Conservation (phyloP, 495 filamentous ascomycete genomes). For the Glutinoglossum americanum region DNA sequence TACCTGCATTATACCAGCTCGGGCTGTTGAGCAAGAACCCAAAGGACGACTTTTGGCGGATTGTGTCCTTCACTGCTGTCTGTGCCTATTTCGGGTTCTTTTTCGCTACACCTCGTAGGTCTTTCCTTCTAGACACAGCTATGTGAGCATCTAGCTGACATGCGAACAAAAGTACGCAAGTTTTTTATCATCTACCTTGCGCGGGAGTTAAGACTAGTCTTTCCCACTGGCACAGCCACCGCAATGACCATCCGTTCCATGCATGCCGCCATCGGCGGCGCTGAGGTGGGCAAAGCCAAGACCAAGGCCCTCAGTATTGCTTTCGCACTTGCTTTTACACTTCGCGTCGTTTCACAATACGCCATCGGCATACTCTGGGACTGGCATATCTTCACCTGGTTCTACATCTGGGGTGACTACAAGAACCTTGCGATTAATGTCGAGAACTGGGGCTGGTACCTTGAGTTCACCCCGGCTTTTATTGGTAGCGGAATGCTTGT, state of each 20-base stretch:
- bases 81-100: constrained; percentile 47
- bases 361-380: constrained; percentile 42
- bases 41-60: constrained; percentile 30
- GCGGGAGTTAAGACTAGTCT: constrained; percentile 30
- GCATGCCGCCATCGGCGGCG: constrained; percentile 33
- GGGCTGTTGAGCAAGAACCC: constrained; percentile 27
- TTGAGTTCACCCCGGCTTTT: constrained; percentile 44
- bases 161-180: constrained; percentile 25
- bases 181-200: constrained; percentile 49
- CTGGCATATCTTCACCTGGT: constrained; percentile 44
- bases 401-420: constrained; percentile 38
- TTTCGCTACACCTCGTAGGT: constrained; percentile 34
- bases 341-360: constrained; percentile 38
- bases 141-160: background rate
- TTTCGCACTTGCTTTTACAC: constrained; percentile 27
- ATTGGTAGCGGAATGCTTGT: constrained; percentile 45
- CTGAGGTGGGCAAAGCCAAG: constrained; percentile 32
- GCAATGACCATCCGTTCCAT: constrained; percentile 42
- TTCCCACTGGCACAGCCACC: constrained; percentile 27
- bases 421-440: constrained; percentile 31
- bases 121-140: background rate
- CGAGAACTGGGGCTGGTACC: constrained; percentile 44
- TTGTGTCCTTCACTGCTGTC: constrained; percentile 39
- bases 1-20: constrained; percentile 42
- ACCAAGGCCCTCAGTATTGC: constrained; percentile 30